Evolutionary conservation across 1,284 basidiomycete genomes (phyloP), one percentile per base, ranked within the genome.

Genomic region (Trametes polyzona): DNA sequence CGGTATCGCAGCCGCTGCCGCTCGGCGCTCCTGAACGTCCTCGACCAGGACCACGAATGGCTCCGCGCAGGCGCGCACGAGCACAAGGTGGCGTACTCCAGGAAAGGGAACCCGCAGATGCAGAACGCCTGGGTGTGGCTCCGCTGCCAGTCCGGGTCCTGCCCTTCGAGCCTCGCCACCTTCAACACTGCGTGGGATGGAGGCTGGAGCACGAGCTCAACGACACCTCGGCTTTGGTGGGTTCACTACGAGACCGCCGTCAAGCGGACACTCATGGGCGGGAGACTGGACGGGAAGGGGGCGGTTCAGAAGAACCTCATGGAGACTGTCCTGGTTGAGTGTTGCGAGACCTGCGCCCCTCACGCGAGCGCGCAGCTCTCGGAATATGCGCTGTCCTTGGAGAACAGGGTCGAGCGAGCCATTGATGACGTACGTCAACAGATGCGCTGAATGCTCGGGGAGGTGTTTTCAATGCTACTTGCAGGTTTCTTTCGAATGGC

Each of bases 321-420:
- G 6, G 5, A 46, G 29, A 17, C 17, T 2, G 27, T 19, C 12
- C 16, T 51, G 3, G 2, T n/a, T 5, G 17, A 35, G 5, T n/a
- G 36, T 36, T 3, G 36, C 4, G 21, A n/a, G 0, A 40, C 33
- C 2, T 52, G 55, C 37, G 12, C 12, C 2, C 29, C 43, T 0
- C 14, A 24, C 6, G 55, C 55, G 6, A 32, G 30, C 9, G 11
- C 11, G 12, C 42, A 57, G 1, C 41, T 52, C 24, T n/a, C 23
- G 29, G 24, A n/a, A 3, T 57, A 47, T 17, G 37, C 43, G n/a
- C 43, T 37, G n/a, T 23, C 33, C 21, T 21, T 57, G 35, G 37
- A 39, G 11, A 52, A 42, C 43, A 32, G 23, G 30, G 52, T 57
- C n/a, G 49, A 57, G 21, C n/a, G 3, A 17, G 32, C 19, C 4